These are phyloP conservation scores for Paramecium primaurelia DNA, from an alignment of 73 alveolate species.

Conservation along the genomic window DNA sequence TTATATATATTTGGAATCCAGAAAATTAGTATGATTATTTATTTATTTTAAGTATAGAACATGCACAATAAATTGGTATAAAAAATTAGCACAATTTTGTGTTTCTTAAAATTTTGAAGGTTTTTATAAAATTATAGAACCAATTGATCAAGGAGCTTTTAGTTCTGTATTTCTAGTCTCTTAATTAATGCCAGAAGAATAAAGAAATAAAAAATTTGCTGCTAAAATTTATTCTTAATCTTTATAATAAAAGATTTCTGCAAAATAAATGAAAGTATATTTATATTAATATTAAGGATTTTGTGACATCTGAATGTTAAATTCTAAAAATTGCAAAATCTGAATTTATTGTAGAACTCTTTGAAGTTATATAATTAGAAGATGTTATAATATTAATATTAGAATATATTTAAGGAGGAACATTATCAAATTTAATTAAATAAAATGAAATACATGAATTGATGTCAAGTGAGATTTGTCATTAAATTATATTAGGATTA, in stretches of 20 bases:
- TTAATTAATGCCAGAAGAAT: not conserved
- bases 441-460: not conserved
- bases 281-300: not conserved
- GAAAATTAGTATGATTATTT: not conserved
- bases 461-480: not conserved
- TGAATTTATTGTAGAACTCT: not conserved
- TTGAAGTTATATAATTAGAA: slow-evolving; percentile 9
- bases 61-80: not conserved
- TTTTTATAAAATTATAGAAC: not conserved
- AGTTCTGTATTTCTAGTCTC: not conserved
- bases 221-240: slow-evolving; percentile 19
- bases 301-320: not conserved
- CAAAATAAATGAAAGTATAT: not conserved
- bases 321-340: not conserved
- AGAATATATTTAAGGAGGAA: not conserved
- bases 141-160: slow-evolving; percentile 15
- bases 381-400: slow-evolving; percentile 8
- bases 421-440: not conserved
- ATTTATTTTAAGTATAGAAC: not conserved
- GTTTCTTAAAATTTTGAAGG: slow-evolving; percentile 11
- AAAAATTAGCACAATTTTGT: not conserved
- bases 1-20: not conserved
- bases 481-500: not conserved
- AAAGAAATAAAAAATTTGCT: not conserved
- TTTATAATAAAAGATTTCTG: not conserved